Base-by-base conservation (phyloP, 164 flowering plant species). In the Buxus sempervirens region DNA sequence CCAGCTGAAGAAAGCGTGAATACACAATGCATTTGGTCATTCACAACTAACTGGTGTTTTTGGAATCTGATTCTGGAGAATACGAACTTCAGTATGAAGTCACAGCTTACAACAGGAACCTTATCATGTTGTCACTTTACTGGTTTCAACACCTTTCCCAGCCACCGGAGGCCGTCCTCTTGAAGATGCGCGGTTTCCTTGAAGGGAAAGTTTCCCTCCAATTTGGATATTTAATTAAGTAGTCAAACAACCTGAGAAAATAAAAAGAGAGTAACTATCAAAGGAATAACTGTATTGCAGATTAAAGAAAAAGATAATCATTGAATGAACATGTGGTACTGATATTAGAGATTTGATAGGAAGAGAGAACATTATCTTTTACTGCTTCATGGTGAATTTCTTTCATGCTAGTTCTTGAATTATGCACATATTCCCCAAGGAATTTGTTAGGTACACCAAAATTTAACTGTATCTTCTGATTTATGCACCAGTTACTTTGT, bases 161-260 rank as follows among this genome's bases (percentile, higher is more conserved):
- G 22, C 77, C 76, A 72, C 84, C 89, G 26, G 63, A 64, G 13
- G 67, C 55, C 14, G 73, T 73, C 78, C 97, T 83, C 70, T 78
- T 65, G 63, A 95, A 91, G 48, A 86, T 42, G 8, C 90, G 93
- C 0, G 92, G 86, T 75, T 78, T 73, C 64, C 70, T 78, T 80
- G 14, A 67, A 4, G 89, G 90, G 75, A 91, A 95, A 1, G 90
- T 84, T 63, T 77, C 72, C 41, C 64, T 75, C 97, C 96, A 95
- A 32, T 86, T 74, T 48, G 98, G 91, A 54, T 85, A 77, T 51
- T 76, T 60, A 58, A 87, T 76, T 75, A 91, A 55, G 75, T 89
- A 92, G 18, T 83, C 80, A 73, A 83, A 85, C 32, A 75, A 49
- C 88, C 97, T 94, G 88, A n/a, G 66, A 45, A 71, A 67, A 51